These are phyloP conservation scores for Penicillium sp. DNA, from an alignment of 2,329 filamentous ascomycete species.

Conservation along the genomic window DNA sequence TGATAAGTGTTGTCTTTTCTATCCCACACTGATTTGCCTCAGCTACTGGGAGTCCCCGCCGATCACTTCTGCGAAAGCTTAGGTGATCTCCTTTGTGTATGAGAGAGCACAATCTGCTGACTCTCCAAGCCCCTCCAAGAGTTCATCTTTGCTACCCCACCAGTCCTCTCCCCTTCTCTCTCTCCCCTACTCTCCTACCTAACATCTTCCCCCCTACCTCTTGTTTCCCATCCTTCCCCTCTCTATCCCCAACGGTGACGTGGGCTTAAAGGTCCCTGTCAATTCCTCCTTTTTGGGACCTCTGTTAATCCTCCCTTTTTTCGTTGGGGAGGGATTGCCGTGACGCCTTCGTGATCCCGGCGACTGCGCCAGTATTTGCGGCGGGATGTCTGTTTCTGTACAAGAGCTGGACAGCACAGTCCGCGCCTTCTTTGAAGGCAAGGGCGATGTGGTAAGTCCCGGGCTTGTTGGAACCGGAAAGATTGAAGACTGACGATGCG, in stretches of 20 bases:
- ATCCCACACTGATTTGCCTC: background rate
- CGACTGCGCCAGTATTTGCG: slow-evolving; percentile 33
- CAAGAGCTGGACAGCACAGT: slow-evolving; percentile 95
- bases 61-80: background rate
- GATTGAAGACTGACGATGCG: background rate
- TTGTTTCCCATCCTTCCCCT: background rate
- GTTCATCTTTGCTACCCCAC: slow-evolving; percentile 6
- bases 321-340: slow-evolving; percentile 7
- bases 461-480: background rate
- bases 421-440: slow-evolving; percentile 95
- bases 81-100: background rate
- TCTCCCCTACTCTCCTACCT: slow-evolving; percentile 3
- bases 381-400: slow-evolving; percentile 68
- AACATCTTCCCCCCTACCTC: slow-evolving; percentile 18
- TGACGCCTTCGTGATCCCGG: slow-evolving; percentile 25
- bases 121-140: slow-evolving; percentile 4
- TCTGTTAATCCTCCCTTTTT: slow-evolving; percentile 5
- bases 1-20: background rate
- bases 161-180: slow-evolving; percentile 6
- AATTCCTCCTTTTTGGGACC: slow-evolving; percentile 11
- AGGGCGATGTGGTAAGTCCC: slow-evolving; percentile 78
- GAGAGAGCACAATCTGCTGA: background rate
- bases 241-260: slow-evolving; percentile 10
- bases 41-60: background rate
- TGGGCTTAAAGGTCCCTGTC: slow-evolving; percentile 6